Base-by-base conservation (phyloP, 2,329 filamentous ascomycete genomes). In the Bipolaris gigantea region DNA sequence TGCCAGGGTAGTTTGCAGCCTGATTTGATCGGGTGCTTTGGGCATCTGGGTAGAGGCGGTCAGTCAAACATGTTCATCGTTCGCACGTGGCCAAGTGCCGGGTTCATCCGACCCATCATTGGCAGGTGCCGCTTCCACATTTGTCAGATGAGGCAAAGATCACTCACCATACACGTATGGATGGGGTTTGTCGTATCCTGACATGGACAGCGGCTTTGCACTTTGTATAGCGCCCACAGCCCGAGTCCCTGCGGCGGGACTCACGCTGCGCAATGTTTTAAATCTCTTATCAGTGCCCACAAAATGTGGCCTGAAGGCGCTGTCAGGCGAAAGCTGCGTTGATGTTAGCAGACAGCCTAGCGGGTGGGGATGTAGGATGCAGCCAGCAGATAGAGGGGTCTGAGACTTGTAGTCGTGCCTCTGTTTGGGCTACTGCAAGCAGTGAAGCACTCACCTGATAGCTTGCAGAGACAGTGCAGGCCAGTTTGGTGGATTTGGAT, bases 141-240 rank as follows among this genome's bases (percentile, higher is more conserved):
- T 61, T 62, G 69, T 75, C 72, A 74, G 63, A 70, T 79, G 79
- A 63, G 76, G 74, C 60, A 57, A 64, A 63, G 43, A 56, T 56
- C 55, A 87, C 90, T 79, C 80, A 95, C 92, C 89, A 77, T 93
- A 89, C 79, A 92, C 84, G 75, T 88, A 88, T 75, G 88, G 82
- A 75, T 89, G 85, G 55, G 85, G 77, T 78, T 95, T 96, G 71
- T 83, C 81, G 81, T 91, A 92, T 77, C 87, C 87, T 75, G 89
- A 88, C 89, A 92, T 92, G 77, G 88, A 86, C 77, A 89, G 79
- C 69, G 86, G 75, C 73, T 78, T 73, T 73, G 59, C 63, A 60
- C 62, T 62, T 61, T 67, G 62, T 66, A 62, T 67, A 62, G 63
- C 62, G 41, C 59, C 57, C 45, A 61, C 66, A 60, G 80, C 72